Evolutionary conservation across 2,329 filamentous ascomycete genomes (phyloP).

Genomic region (Colletotrichum liaoningense): DNA sequence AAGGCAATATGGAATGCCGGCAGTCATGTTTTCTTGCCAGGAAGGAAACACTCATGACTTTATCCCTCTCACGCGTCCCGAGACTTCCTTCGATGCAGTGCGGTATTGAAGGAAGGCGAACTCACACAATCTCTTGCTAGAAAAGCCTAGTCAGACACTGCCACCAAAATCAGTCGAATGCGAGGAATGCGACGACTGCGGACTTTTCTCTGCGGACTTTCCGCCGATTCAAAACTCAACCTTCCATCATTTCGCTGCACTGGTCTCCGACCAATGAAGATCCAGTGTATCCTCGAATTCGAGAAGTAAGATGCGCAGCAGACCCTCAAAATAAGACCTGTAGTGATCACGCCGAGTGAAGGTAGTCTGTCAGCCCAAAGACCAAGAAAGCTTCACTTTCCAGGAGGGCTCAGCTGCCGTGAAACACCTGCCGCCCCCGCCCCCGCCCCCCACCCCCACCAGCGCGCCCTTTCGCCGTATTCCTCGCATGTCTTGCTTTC

Average conservation of each 20-base stretch:
- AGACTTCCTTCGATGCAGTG: background rate
- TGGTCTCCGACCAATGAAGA: background rate
- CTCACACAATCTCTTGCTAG: background rate
- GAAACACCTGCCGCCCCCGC: background rate
- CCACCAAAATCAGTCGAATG: background rate
- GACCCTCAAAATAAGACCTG: background rate
- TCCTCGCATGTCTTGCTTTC: background rate
- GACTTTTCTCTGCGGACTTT: background rate
- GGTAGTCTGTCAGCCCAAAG: background rate
- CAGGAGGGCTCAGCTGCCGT: background rate
- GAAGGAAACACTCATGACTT: background rate
- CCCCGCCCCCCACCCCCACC: background rate
- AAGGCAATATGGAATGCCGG: background rate
- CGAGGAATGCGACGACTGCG: background rate
- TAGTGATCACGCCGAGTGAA: background rate
- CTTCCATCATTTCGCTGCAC: background rate
- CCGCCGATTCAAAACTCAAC: background rate
- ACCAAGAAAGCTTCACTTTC: background rate
- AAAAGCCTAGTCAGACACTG: background rate
- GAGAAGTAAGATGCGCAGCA: background rate
- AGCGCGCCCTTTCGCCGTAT: background rate
- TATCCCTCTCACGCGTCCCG: background rate
- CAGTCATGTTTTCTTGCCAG: background rate
- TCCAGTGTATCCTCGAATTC: no score
- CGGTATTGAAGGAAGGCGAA: background rate